Evolutionary conservation across 1,139 yeast species (phyloP).

Genomic region (Hyphopichia buzzinii): DNA sequence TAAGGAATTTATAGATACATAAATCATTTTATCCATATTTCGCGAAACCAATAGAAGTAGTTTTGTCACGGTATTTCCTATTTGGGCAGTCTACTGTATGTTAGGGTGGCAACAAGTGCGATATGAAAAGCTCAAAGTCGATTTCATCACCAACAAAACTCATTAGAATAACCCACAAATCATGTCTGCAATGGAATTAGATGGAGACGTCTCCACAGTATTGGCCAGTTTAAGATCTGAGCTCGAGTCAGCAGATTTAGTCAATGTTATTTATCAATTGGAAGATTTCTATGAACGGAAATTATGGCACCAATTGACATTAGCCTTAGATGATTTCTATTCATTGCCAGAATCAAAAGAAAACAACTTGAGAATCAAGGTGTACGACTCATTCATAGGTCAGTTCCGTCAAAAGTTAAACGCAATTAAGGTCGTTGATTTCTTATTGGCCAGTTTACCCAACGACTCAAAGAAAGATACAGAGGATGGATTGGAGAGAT

Average conservation of each 20-base stretch:
- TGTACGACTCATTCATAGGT: conserved; percentile 70
- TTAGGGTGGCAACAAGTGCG: neutral
- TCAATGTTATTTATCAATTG: conserved; percentile 66
- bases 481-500: conserved; percentile 54
- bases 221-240: conserved; percentile 70
- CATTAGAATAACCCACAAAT: neutral
- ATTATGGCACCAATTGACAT: conserved; percentile 76
- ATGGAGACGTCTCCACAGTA: conserved; percentile 56
- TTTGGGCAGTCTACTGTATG: neutral
- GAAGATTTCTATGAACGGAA: conserved; percentile 89
- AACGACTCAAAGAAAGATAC: conserved; percentile 41
- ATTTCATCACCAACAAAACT: neutral
- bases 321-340: conserved; percentile 61
- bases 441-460: conserved; percentile 52
- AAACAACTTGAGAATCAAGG: conserved; percentile 54
- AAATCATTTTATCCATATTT: no score
- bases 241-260: conserved; percentile 60
- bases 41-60: no score
- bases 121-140: no score
- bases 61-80: no score
- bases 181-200: conserved; percentile 34
- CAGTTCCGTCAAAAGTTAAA: conserved; percentile 71
- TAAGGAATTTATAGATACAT: conserved; percentile 15
- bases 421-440: conserved; percentile 74
- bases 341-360: conserved; percentile 45